Conservation (phyloP, 228 moss, liverwort and hornwort genomes). For the Sphagnum magellanicum region DNA sequence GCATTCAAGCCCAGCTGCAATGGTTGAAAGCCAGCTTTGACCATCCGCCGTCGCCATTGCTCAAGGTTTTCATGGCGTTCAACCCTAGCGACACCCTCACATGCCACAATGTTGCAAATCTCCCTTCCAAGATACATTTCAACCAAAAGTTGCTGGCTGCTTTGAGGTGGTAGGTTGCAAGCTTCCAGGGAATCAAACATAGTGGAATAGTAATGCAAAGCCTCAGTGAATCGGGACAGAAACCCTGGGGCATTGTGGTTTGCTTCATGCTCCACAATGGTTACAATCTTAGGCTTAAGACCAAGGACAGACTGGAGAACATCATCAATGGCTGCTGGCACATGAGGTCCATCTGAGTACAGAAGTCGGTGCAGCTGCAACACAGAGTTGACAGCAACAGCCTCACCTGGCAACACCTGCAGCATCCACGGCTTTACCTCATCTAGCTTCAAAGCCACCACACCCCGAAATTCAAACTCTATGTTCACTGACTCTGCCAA, state of each 20-base stretch:
- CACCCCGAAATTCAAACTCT: conserved; percentile 74
- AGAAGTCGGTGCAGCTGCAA: conserved; percentile 81
- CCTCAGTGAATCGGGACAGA: conserved; percentile 68
- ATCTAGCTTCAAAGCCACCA: conserved; percentile 57
- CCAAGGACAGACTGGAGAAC: conserved; percentile 54
- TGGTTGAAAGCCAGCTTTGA: conserved; percentile 68
- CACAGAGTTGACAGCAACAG: conserved; percentile 78
- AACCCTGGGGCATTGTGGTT: conserved; percentile 76
- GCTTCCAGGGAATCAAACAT: conserved; percentile 95
- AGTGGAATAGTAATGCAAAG: conserved; percentile 78
- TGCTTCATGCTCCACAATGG: conserved; percentile 83
- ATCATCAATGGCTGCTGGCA: conserved; percentile 44
- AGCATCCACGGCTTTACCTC: conserved; percentile 86
- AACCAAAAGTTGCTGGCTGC: conserved; percentile 51
- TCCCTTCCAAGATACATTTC: conserved; percentile 92
- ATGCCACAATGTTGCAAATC: conserved; percentile 78
- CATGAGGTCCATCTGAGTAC: conserved; percentile 19
- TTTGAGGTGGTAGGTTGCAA: conserved; percentile 39
- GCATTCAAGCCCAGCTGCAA: conserved; percentile 54
- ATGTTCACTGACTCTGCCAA: conserved; percentile 69
- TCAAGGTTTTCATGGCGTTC: conserved; percentile 76
- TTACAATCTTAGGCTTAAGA: conserved; percentile 65
- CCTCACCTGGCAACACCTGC: conserved; percentile 60
- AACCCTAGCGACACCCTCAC: conserved; percentile 59
- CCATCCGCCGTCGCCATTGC: conserved; percentile 64